phyloP scores from a whole-genome alignment of 2,329 filamentous ascomycete genomes.

The Trichoderma sp. region DNA sequence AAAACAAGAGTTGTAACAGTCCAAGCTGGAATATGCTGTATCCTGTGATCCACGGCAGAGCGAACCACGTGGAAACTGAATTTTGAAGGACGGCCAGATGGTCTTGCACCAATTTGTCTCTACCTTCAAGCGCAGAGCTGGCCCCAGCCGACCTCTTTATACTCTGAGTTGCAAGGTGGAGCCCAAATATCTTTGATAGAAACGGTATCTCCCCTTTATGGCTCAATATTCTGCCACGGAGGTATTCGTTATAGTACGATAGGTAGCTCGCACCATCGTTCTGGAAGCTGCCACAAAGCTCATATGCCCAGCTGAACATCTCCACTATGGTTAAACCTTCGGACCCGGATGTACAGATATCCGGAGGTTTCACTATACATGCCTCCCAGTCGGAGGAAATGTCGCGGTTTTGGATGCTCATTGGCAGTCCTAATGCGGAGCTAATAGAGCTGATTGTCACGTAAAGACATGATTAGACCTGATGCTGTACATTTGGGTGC shows the following conservation, averaged over 20 bases:
- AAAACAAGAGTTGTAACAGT: neutral
- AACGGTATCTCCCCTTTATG: neutral
- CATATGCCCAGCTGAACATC: slow-evolving; percentile 7
- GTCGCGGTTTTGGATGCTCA: slow-evolving; percentile 11
- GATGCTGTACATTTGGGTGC: neutral
- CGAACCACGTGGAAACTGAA: neutral
- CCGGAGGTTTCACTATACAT: neutral
- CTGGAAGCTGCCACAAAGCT: neutral
- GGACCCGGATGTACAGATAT: neutral
- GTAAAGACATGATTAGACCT: neutral
- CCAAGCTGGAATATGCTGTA: slow-evolving; percentile 12
- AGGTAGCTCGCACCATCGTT: neutral
- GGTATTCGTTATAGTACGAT: neutral
- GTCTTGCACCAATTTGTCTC: neutral
- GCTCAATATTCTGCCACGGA: neutral
- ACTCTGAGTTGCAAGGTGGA: neutral
- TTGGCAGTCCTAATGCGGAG: slow-evolving; percentile 11
- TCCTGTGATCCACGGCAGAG: slow-evolving; percentile 10
- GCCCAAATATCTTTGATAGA: neutral
- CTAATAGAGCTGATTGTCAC: neutral
- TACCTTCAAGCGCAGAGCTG: neutral
- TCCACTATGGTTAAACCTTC: neutral
- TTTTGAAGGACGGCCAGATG: neutral
- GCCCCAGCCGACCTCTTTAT: neutral
- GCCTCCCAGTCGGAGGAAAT: neutral